phyloP scores from a whole-genome alignment of 2,329 filamentous ascomycete genomes.

The Trichoderma harzianum region DNA sequence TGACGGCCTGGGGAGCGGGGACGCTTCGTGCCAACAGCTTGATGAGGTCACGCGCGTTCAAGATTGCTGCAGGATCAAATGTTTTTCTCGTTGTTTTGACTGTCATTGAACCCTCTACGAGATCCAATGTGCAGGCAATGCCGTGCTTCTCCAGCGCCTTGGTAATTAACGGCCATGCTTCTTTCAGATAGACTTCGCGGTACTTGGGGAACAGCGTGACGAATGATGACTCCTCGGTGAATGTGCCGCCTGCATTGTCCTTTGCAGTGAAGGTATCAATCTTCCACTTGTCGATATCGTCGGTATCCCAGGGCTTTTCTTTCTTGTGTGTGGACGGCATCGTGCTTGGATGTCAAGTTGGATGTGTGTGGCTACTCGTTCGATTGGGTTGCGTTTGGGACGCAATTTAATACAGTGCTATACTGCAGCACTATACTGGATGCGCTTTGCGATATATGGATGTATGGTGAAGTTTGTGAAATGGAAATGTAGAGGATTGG shows the following conservation, averaged over 20 bases:
- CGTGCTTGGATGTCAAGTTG: neutral
- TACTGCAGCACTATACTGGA: neutral
- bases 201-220: slow-evolving; percentile 89
- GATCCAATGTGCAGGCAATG: slow-evolving; percentile 86
- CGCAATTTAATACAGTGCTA: neutral
- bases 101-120: slow-evolving; percentile 94
- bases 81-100: slow-evolving; percentile 93
- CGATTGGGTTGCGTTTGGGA: too few species aligned
- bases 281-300: slow-evolving; percentile 98
- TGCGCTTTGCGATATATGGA: neutral
- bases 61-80: slow-evolving; percentile 85
- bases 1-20: slow-evolving; percentile 86
- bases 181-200: slow-evolving; percentile 87
- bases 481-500: neutral
- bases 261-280: slow-evolving; percentile 79
- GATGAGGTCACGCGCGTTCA: slow-evolving; percentile 92
- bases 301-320: slow-evolving; percentile 93
- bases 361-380: neutral
- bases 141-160: slow-evolving; percentile 81
- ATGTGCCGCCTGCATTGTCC: slow-evolving; percentile 81
- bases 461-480: neutral
- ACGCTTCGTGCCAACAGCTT: slow-evolving; percentile 89
- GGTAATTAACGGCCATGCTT: slow-evolving; percentile 89
- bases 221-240: slow-evolving; percentile 92
- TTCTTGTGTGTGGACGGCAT: slow-evolving; percentile 90